Percentiles rank a stretch among this genome's conserved stretches.
phyloP scores from a whole-genome alignment of 345 rosid genomes.

The Cochlearia excelsa region DNA sequence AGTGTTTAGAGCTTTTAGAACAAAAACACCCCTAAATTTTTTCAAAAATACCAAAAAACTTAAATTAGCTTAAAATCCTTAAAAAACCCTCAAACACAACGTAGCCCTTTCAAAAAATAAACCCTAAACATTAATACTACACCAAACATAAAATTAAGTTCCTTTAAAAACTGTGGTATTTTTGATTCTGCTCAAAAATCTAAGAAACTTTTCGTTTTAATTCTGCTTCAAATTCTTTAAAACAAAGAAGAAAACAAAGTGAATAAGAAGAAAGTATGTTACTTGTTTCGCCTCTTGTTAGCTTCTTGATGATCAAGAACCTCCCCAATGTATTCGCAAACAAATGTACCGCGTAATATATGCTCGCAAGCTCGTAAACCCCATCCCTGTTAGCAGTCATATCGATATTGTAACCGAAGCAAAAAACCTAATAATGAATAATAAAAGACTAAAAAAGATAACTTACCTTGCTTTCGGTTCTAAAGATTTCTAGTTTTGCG shows the following conservation, averaged over 20 bases:
- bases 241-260: slow-evolving; percentile 10
- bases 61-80: too few relatives aligned
- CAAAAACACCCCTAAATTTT: too few relatives aligned
- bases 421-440: neutral
- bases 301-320: slow-evolving; percentile 69
- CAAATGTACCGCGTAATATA: slow-evolving; percentile 79
- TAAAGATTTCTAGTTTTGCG: slow-evolving; percentile 74
- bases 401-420: neutral
- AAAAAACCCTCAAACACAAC: too few relatives aligned
- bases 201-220: neutral
- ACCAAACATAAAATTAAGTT: too few relatives aligned
- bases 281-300: slow-evolving; percentile 65
- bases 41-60: too few relatives aligned
- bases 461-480: slow-evolving; percentile 71
- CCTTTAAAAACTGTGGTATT: too few relatives aligned
- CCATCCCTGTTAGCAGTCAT: slow-evolving; percentile 69
- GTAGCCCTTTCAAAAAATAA: too few relatives aligned
- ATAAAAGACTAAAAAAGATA: neutral
- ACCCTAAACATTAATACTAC: too few relatives aligned
- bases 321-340: slow-evolving; percentile 90
- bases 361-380: slow-evolving; percentile 84
- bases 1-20: too few relatives aligned
- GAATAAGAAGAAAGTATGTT: neutral
- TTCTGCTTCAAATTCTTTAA: neutral
- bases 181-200: too few relatives aligned